Percentiles rank a stretch among this genome's conserved stretches.
These are phyloP conservation scores for Colletotrichum higginsianum DNA, from an alignment of 2,329 filamentous ascomycete genomes.

Conservation along the genomic window DNA sequence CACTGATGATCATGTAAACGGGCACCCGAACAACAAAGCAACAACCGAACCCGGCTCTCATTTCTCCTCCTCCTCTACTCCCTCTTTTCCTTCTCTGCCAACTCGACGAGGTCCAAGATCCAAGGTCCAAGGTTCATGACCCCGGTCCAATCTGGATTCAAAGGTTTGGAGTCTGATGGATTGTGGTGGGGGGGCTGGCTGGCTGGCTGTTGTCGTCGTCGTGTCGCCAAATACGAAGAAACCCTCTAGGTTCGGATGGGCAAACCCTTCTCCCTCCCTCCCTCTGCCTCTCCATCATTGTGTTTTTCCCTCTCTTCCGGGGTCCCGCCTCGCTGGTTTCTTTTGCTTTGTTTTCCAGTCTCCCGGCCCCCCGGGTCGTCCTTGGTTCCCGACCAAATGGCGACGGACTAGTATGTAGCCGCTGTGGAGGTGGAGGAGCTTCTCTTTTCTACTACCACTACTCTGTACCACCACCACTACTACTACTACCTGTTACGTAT, in stretches of 20 bases:
- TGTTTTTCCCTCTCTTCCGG: neutral
- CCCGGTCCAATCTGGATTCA: constrained; percentile 8
- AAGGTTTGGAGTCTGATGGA: neutral
- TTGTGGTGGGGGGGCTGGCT: neutral
- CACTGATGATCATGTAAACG: constrained; percentile 20
- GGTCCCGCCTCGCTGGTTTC: neutral
- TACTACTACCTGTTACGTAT: neutral
- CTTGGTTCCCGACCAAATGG: constrained; percentile 10
- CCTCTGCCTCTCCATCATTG: neutral
- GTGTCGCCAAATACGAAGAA: constrained; percentile 19
- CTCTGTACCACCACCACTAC: too few relatives aligned
- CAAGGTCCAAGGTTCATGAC: neutral
- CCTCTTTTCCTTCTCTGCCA: neutral
- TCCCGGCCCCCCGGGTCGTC: neutral
- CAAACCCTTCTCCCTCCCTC: neutral
- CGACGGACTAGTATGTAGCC: constrained; percentile 13
- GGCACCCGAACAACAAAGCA: constrained; percentile 25
- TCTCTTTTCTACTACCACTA: too few relatives aligned
- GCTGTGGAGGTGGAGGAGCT: neutral
- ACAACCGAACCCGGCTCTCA: neutral
- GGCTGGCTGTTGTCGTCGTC: neutral
- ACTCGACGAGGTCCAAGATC: neutral
- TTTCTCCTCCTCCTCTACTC: neutral
- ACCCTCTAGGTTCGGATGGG: neutral
- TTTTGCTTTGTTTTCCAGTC: neutral